These are phyloP conservation scores for Wickerhamiella occidentalis DNA, from an alignment of 805 yeast species.

Conservation along the genomic window DNA sequence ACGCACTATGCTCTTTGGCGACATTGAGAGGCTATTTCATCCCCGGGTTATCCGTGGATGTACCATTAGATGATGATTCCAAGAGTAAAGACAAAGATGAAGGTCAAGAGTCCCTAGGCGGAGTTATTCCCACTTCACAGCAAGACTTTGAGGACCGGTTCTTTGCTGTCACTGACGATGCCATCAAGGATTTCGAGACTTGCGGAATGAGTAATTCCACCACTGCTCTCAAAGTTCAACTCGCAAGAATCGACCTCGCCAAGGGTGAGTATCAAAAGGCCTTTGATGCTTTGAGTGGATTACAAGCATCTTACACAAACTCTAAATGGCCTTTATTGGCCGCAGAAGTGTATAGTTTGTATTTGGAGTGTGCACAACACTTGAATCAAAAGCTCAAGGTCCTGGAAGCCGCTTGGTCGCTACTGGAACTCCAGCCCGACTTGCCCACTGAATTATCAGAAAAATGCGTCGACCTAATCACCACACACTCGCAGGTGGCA, in stretches of 20 bases:
- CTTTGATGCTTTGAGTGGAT: conserved; percentile 47
- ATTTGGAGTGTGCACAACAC: conserved; percentile 47
- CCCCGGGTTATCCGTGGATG: conserved; percentile 26
- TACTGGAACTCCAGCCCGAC: conserved; percentile 21
- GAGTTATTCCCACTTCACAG: conserved; percentile 22
- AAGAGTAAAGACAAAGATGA: neutral
- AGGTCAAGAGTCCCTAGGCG: too few species aligned
- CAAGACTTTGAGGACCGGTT: conserved; percentile 34
- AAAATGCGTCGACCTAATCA: conserved; percentile 18
- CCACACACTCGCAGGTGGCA: conserved; percentile 17
- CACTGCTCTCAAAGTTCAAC: conserved; percentile 63
- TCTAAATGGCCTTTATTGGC: conserved; percentile 72
- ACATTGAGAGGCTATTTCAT: conserved; percentile 22
- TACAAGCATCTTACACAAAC: conserved; percentile 53
- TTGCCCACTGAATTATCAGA: conserved; percentile 18
- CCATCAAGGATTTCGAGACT: conserved; percentile 40
- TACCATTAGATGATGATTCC: conserved; percentile 12
- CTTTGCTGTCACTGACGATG: conserved; percentile 42
- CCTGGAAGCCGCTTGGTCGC: conserved; percentile 24
- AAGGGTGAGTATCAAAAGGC: conserved; percentile 47
- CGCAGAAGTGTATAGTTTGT: conserved; percentile 48
- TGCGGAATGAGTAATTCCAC: conserved; percentile 52
- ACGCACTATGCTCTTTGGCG: conserved; percentile 28
- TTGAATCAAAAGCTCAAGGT: conserved; percentile 21
- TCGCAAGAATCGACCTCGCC: conserved; percentile 58